A percentile compares a stretch with the other conserved stretches of the same genome.
phyloP scores from a whole-genome alignment of 2,329 filamentous ascomycete species.

The Arthrobotrys musiformis region DNA sequence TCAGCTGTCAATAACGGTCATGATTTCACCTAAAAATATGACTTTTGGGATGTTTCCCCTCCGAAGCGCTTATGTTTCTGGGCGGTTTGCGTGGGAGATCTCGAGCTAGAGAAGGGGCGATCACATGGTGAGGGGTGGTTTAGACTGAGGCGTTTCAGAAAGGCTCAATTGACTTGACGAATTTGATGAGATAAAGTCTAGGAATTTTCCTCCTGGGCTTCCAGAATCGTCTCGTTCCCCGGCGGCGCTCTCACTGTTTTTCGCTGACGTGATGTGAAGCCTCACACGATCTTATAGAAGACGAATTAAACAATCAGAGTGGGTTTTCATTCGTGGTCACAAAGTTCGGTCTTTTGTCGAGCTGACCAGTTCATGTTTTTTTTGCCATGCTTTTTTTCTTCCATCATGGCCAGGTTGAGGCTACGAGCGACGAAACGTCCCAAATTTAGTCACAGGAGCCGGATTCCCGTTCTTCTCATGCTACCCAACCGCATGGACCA shows the following conservation, averaged over 20 bases:
- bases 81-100: neutral
- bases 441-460: constrained; percentile 49
- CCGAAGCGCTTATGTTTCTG: neutral
- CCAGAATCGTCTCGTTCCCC: neutral
- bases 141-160: constrained; percentile 1
- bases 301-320: too few species aligned
- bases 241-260: neutral
- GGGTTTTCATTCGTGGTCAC: neutral
- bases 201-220: neutral
- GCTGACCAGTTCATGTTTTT: neutral
- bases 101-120: too few species aligned
- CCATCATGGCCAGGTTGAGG: constrained; percentile 6
- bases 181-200: neutral
- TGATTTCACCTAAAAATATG: neutral
- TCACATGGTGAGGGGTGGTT: constrained; percentile 27
- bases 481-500: constrained; percentile 46
- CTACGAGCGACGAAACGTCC: constrained; percentile 7
- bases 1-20: too few species aligned
- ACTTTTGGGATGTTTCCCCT: neutral
- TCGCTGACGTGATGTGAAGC: neutral
- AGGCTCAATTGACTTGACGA: neutral
- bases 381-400: neutral
- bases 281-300: neutral
- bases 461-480: constrained; percentile 19
- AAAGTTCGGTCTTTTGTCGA: neutral